A percentile compares a stretch with the other conserved stretches of the same genome.
Conservation (phyloP, 2,329 filamentous ascomycete species). For the Bipolaris cookei region DNA sequence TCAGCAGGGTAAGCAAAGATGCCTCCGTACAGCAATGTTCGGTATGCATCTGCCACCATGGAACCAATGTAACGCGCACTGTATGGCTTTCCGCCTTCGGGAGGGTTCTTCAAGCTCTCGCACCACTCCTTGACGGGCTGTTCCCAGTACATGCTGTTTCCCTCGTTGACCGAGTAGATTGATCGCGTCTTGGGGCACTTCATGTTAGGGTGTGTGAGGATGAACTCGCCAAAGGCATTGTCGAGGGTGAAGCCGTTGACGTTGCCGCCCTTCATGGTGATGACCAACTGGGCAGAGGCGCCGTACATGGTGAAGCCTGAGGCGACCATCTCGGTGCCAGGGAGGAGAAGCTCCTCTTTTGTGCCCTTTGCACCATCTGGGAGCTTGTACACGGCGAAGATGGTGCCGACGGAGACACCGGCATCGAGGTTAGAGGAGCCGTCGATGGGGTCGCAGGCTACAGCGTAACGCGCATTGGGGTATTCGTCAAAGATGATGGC, state of each 20-base stretch:
- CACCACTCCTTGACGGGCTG: conserved; percentile 87
- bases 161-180: conserved; percentile 99
- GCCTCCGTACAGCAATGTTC: conserved; percentile 91
- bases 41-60: conserved; percentile 98
- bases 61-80: conserved; percentile 93
- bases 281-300: conserved; percentile 91
- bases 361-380: conserved; percentile 75
- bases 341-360: conserved; percentile 84
- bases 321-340: conserved; percentile 89
- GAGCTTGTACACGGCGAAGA: conserved; percentile 93
- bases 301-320: conserved; percentile 99
- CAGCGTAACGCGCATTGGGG: conserved; percentile 81
- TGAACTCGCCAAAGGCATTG: conserved; percentile 96
- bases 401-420: conserved; percentile 96
- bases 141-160: conserved; percentile 96
- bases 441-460: conserved; percentile 97
- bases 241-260: conserved; percentile 99
- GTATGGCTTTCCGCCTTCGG: conserved; percentile 82
- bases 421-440: conserved; percentile 97
- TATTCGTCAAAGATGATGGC: conserved; percentile 82
- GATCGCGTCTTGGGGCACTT: conserved; percentile 75
- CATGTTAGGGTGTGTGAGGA: conserved; percentile 97
- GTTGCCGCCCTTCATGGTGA: conserved; percentile 90
- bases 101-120: conserved; percentile 82
- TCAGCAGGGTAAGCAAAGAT: conserved; percentile 98